Base-by-base conservation (phyloP, 306 rosid species). In the Ochetophila trinervis region DNA sequence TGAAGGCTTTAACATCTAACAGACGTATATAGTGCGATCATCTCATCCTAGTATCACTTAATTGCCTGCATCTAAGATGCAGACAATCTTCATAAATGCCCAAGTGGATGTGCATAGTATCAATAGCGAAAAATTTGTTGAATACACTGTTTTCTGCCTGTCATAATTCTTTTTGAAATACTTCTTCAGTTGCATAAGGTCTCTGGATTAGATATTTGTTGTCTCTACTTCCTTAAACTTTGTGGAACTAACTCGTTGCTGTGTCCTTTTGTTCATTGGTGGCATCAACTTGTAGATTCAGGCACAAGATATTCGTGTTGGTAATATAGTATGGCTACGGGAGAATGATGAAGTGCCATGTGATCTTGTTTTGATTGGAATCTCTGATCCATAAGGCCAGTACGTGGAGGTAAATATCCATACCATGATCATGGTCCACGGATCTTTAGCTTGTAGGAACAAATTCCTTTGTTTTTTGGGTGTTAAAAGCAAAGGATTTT, bases 321-420 rank as follows among this genome's bases (percentile, higher is more conserved):
- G 99, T 71, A 81, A 85, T 76, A 81, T 93, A 62, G 85, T 93
- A 51, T 93, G 99, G 99, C 84, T 93, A 36, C 84, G 97, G 62
- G 99, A 93, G 81, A 93, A 93, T 81, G 99, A 93, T 78, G 99
- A 90, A 85, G 97, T 89, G 71, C 99, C 99, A 42, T 90, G 94
- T 76, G 99, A 93, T 81, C 97, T 93, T 74, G 91, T 90, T 76
- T 79, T 93, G 87, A 70, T 93, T 57, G 99, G 99, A 23, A 84
- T 96, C 56, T 93, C 99, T 53, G 99, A 93, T 78, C 83, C 91
- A 8, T 97, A 90, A 79, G 99, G 99, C 55, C 53, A 87, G 75
- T 90, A 87, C 77, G 23, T 86, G 53, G 99, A 93, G 97, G 99
- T 93, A 81, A 78, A 72, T 62, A 71, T 69, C 53, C 62, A 44